phyloP scores from a whole-genome alignment of 2,329 filamentous ascomycete species.

The Chaetothyriales sp. region DNA sequence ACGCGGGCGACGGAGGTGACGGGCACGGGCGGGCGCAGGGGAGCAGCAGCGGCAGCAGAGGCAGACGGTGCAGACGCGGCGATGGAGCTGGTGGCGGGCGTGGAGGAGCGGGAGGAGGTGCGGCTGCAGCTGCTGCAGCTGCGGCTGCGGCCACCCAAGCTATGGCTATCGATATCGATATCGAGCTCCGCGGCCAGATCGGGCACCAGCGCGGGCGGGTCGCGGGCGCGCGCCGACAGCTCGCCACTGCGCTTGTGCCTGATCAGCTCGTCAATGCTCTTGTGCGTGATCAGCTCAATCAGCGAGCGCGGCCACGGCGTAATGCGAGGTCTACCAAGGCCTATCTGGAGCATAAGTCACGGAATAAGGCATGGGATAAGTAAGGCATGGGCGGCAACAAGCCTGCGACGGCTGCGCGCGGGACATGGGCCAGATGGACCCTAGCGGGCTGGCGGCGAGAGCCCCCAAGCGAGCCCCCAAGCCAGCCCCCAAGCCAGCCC shows the following conservation, averaged over 20 bases:
- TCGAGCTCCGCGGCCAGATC: conserved; percentile 24
- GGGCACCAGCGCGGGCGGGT: conserved; percentile 11
- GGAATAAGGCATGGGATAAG: no score
- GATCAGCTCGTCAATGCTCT: conserved; percentile 36
- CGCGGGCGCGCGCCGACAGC: conserved; percentile 20
- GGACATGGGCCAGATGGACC: no score
- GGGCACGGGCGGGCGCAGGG: conserved; percentile 25
- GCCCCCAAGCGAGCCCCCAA: no score
- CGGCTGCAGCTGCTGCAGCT: neutral
- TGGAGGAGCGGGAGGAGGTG: conserved; percentile 22
- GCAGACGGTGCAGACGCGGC: neutral
- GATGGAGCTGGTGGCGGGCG: conserved; percentile 17
- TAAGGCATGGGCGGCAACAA: neutral
- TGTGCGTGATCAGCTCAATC: conserved; percentile 1
- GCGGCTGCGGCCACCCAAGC: no score
- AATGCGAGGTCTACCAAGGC: conserved; percentile 42
- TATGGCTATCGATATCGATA: conserved; percentile 16
- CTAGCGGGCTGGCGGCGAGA: no score
- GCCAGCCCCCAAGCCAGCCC: no score
- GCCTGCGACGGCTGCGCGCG: neutral
- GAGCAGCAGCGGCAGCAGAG: conserved; percentile 20
- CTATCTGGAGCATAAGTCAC: conserved; percentile 22
- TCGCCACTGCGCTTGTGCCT: conserved; percentile 36
- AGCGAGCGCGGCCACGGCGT: conserved; percentile 20
- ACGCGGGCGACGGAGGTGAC: conserved; percentile 20